Conservation (phyloP, 179 eudicot genomes). For the Silene coronaria region DNA sequence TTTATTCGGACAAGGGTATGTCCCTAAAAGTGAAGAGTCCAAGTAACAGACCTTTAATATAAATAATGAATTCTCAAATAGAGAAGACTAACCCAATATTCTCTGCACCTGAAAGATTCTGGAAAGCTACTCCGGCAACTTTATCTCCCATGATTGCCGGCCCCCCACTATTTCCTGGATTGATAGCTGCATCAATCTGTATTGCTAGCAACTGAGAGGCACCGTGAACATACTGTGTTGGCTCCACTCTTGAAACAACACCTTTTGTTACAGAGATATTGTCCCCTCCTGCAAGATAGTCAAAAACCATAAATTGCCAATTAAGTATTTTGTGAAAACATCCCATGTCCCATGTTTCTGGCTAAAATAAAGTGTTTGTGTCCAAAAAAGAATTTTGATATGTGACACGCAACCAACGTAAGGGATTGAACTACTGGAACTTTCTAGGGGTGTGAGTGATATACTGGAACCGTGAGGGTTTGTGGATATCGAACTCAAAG, state of each 20-base stretch:
- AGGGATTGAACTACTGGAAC: too few relatives aligned
- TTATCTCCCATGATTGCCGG: constrained; percentile 97
- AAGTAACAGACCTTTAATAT: background rate
- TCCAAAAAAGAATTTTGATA: too few relatives aligned
- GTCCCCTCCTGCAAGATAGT: constrained; percentile 67
- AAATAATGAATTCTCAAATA: background rate
- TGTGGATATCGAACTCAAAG: too few relatives aligned
- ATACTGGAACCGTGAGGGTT: too few relatives aligned
- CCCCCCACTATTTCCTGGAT: constrained; percentile 98
- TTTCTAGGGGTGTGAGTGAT: too few relatives aligned
- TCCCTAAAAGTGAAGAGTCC: too few relatives aligned
- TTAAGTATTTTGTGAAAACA: background rate
- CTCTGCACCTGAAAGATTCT: constrained; percentile 94
- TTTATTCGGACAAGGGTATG: too few relatives aligned
- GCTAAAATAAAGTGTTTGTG: too few relatives aligned
- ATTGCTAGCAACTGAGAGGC: constrained; percentile 88
- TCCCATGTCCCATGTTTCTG: too few relatives aligned
- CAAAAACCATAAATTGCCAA: background rate
- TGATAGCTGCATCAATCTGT: constrained; percentile 97
- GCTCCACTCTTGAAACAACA: constrained; percentile 95
- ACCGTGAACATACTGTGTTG: constrained; percentile 90
- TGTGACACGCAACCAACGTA: too few relatives aligned
- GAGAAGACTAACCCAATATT: constrained; percentile 73
- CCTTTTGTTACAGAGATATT: constrained; percentile 95
- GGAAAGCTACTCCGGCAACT: constrained; percentile 98